These are phyloP conservation scores for Cryptococcus sp. DNA, from an alignment of 1,284 basidiomycete genomes.

Conservation along the genomic window DNA sequence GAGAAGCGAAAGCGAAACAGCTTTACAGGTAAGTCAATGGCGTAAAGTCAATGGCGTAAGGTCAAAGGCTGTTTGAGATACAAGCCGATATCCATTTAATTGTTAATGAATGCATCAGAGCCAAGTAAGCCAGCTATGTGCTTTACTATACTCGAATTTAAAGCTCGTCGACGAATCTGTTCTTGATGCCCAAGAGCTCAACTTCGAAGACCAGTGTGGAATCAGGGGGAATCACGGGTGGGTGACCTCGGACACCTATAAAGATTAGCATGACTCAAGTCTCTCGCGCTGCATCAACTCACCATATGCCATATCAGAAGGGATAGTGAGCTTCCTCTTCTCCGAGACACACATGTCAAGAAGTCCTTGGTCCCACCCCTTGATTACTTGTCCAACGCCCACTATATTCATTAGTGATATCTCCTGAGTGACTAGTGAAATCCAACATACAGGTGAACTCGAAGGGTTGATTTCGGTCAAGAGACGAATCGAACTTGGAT, in stretches of 20 bases:
- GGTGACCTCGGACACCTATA: neutral
- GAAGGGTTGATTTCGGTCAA: slow-evolving; percentile 53
- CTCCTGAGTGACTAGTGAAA: neutral
- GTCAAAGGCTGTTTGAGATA: no score
- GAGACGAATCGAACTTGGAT: slow-evolving; percentile 54
- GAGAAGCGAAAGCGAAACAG: no score
- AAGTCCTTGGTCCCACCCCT: slow-evolving; percentile 50
- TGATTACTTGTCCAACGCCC: slow-evolving; percentile 54
- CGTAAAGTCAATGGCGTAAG: no score
- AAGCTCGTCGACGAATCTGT: slow-evolving; percentile 41
- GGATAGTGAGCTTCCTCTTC: slow-evolving; percentile 86
- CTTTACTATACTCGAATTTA: slow-evolving; percentile 1
- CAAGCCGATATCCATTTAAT: no score
- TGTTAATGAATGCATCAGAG: no score
- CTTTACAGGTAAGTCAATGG: no score
- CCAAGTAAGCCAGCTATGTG: no score
- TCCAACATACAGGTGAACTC: slow-evolving; percentile 46
- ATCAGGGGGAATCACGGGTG: slow-evolving; percentile 35
- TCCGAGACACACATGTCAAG: slow-evolving; percentile 78
- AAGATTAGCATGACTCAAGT: neutral
- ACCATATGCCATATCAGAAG: slow-evolving; percentile 75
- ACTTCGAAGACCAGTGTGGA: slow-evolving; percentile 85
- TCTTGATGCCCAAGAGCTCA: slow-evolving; percentile 62
- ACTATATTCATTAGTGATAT: slow-evolving; percentile 32
- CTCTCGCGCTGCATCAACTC: slow-evolving; percentile 31